These are phyloP conservation scores for Hapsidospora chrysogenum DNA, from an alignment of 495 filamentous ascomycete species.

Conservation along the genomic window DNA sequence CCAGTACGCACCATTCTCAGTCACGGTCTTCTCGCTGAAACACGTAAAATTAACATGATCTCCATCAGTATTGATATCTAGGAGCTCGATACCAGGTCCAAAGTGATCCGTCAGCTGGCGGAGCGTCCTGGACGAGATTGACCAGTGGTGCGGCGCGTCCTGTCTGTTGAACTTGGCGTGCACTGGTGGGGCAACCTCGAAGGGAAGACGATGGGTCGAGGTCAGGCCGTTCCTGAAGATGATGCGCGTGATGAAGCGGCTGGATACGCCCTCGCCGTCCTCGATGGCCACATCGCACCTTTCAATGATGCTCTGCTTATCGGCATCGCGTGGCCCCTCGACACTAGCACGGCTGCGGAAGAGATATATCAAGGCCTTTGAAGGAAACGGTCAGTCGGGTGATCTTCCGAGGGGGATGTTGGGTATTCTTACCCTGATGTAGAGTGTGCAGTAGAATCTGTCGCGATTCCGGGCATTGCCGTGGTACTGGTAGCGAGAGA, in stretches of 20 bases:
- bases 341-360: slow-evolving; percentile 22
- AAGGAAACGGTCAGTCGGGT: not conserved
- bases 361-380: slow-evolving; percentile 28
- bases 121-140: slow-evolving; percentile 53
- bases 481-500: slow-evolving; percentile 55
- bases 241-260: slow-evolving; percentile 66
- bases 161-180: slow-evolving; percentile 74
- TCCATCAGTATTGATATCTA: slow-evolving; percentile 67
- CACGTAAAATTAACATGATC: slow-evolving; percentile 62
- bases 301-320: slow-evolving; percentile 67
- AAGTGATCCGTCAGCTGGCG: slow-evolving; percentile 86
- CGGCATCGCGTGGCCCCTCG: slow-evolving; percentile 23
- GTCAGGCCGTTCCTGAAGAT: slow-evolving; percentile 80
- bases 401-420: no score
- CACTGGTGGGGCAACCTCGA: slow-evolving; percentile 64
- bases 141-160: slow-evolving; percentile 59
- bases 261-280: slow-evolving; percentile 58
- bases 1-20: slow-evolving; percentile 50
- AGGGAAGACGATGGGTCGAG: slow-evolving; percentile 82
- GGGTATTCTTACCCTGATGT: slow-evolving; percentile 18
- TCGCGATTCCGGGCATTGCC: slow-evolving; percentile 25
- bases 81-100: slow-evolving; percentile 72
- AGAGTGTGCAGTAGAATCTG: slow-evolving; percentile 31
- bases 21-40: slow-evolving; percentile 79
- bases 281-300: slow-evolving; percentile 73